Evolutionary conservation across 108 stramenopile genomes (phyloP), one percentile per base, ranked within the genome.

Genomic region (Skeletonema potamos): DNA sequence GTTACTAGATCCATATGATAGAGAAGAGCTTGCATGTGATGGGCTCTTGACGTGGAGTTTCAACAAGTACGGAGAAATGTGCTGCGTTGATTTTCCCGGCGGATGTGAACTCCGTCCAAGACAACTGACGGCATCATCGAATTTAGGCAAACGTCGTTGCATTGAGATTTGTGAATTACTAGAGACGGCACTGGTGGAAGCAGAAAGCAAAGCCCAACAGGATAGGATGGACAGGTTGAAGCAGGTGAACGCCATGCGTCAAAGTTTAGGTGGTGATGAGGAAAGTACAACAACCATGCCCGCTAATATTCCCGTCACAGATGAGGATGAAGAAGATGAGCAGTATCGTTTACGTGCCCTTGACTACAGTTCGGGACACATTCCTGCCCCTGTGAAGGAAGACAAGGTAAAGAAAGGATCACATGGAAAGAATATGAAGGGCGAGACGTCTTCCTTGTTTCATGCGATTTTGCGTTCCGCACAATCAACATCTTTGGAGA

Each of bases 51-150:
- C 90, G 17, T 84, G 87, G 70, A 88, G 89, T 29, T 84, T 92
- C 78, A 97, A 96, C 54, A 83, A 81, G 12, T 94, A 97, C 67
- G 84, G 87, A 10, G 96, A 97, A 77, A 81, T 97, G 69, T 96
- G 91, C 71, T 77, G 87, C 37, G 65, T 94, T 0, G 93, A 92
- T 65, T 94, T 78, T 68, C 84, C 84, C 3, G 93, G 93, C 17
- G 93, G 93, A 18, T 87, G 87, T 70, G 93, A 90, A 66, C 33
- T 94, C 11, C 41, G 70, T 58, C 84, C 85, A 1, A 36, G 57
- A 17, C 73, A 89, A 51, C 70, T 94, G 26, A 79, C 79, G 58
- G 48, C 71, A 48, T 86, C 85, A 34, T 82, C 86, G 58, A 68
- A 74, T 34, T 54, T 85, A 13, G 90, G 86, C 6, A 67, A 83